Percentiles rank a stretch among this genome's conserved stretches.
phyloP scores from a whole-genome alignment of 176 grass and related monocot species.

The Carex littledalei region DNA sequence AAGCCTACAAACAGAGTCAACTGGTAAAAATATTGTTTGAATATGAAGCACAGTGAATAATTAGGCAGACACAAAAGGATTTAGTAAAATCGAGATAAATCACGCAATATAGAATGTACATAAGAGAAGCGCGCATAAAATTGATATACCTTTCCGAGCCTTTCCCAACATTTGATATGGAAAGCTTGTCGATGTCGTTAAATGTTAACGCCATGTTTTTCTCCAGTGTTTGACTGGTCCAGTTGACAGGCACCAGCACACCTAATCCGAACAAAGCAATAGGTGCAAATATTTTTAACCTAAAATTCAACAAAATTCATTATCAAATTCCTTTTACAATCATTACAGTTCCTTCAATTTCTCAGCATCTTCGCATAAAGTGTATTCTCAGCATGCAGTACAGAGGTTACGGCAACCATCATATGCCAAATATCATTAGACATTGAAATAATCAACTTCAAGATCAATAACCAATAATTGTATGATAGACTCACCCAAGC shows the following conservation, averaged over 20 bases:
- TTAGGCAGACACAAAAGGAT: slow-evolving; percentile 10
- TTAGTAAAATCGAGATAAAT: neutral
- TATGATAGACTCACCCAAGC: slow-evolving; percentile 49
- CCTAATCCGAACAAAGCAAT: slow-evolving; percentile 59
- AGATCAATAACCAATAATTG: neutral
- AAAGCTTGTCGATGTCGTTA: slow-evolving; percentile 90
- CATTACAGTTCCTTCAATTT: neutral
- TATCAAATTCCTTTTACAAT: neutral
- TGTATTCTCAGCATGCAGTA: neutral
- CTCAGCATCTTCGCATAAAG: no score
- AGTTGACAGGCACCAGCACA: slow-evolving; percentile 78
- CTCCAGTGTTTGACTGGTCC: slow-evolving; percentile 68
- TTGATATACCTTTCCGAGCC: slow-evolving; percentile 62
- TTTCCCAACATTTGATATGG: slow-evolving; percentile 84
- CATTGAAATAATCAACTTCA: neutral
- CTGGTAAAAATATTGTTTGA: slow-evolving; percentile 6
- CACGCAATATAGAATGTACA: neutral
- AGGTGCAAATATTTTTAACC: slow-evolving; percentile 94
- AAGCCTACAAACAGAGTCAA: slow-evolving; percentile 43
- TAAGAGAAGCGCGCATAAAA: neutral
- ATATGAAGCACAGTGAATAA: slow-evolving; percentile 19
- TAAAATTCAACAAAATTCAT: slow-evolving; percentile 28
- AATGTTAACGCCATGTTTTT: slow-evolving; percentile 45
- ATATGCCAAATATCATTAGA: neutral
- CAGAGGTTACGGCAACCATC: neutral